phyloP scores from a whole-genome alignment of 805 yeast species.

The Kregervanrija delftensis region DNA sequence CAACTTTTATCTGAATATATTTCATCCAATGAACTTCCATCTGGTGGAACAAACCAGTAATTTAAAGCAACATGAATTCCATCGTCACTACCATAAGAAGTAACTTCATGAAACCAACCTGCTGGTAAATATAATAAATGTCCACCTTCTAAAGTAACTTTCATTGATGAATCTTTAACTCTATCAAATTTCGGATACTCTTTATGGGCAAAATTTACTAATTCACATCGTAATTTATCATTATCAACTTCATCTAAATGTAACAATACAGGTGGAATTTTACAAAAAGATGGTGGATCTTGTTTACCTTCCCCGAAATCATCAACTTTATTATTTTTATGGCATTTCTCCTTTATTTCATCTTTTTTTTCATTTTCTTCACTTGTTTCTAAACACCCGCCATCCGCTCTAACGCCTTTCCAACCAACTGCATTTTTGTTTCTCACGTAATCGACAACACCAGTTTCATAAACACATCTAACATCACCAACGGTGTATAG shows the following conservation, averaged over 20 bases:
- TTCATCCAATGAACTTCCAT: slow-evolving; percentile 22
- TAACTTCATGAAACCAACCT: slow-evolving; percentile 81
- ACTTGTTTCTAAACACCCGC: slow-evolving; percentile 28
- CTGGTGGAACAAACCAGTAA: slow-evolving; percentile 72
- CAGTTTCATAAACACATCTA: slow-evolving; percentile 46
- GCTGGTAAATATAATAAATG: slow-evolving; percentile 66
- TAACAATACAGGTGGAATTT: slow-evolving; percentile 53
- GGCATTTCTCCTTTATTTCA: slow-evolving; percentile 7
- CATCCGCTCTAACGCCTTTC: slow-evolving; percentile 56
- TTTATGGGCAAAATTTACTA: neutral
- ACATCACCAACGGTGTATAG: slow-evolving; percentile 61
- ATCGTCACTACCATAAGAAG: slow-evolving; percentile 50
- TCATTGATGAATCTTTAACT: slow-evolving; percentile 32
- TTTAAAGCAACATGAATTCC: slow-evolving; percentile 56
- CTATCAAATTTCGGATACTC: slow-evolving; percentile 6
- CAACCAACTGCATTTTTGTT: slow-evolving; percentile 55
- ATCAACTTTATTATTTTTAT: slow-evolving; percentile 12
- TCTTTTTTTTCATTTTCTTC: slow-evolving; percentile 20
- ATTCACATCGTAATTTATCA: slow-evolving; percentile 14
- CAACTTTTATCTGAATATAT: slow-evolving; percentile 48
- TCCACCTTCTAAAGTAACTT: slow-evolving; percentile 50
- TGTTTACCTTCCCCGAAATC: slow-evolving; percentile 3
- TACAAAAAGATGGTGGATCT: slow-evolving; percentile 68
- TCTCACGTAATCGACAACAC: slow-evolving; percentile 56
- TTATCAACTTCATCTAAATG: slow-evolving; percentile 51